phyloP scores from a whole-genome alignment of 2,329 filamentous ascomycete genomes.

The Neurospora sp. region DNA sequence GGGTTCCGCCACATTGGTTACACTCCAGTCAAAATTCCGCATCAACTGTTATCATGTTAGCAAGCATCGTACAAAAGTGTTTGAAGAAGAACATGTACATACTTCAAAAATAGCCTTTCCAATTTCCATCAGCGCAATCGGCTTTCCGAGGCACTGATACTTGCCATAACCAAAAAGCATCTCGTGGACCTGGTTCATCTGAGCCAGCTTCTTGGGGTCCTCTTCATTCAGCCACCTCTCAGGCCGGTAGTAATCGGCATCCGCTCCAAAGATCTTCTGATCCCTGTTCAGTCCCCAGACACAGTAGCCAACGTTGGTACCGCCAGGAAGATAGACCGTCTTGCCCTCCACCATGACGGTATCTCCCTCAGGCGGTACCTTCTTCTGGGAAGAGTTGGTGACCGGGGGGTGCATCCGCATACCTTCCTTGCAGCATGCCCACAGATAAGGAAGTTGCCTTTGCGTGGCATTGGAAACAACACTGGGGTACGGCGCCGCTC shows the following conservation, averaged over 20 bases:
- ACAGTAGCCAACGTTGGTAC: conserved; percentile 12
- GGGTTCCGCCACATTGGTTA: conserved; percentile 8
- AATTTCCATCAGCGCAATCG: conserved; percentile 22
- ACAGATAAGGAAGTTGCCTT: conserved; percentile 4
- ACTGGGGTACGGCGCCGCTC: not conserved
- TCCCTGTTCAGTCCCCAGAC: conserved; percentile 6
- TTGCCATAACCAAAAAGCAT: conserved; percentile 22
- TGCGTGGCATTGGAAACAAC: not conserved
- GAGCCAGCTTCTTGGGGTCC: conserved; percentile 13
- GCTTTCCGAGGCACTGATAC: conserved; percentile 23
- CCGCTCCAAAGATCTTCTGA: conserved; percentile 20
- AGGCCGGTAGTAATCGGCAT: conserved; percentile 32
- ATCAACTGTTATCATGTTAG: conserved; percentile 9
- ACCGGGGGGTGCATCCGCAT: conserved; percentile 7
- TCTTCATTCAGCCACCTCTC: conserved; percentile 30
- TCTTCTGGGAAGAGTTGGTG: conserved; percentile 12
- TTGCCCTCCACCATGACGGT: conserved; percentile 11
- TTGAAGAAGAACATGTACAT: not conserved
- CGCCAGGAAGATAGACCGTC: conserved; percentile 20
- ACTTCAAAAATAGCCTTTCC: conserved; percentile 22
- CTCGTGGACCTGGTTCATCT: conserved; percentile 18
- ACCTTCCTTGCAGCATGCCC: conserved; percentile 6
- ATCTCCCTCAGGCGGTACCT: conserved; percentile 18
- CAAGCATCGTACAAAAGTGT: not conserved
- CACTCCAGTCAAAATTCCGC: conserved; percentile 19